Conservation (phyloP, 305 asterid genomes). For the Striga hermonthica region DNA sequence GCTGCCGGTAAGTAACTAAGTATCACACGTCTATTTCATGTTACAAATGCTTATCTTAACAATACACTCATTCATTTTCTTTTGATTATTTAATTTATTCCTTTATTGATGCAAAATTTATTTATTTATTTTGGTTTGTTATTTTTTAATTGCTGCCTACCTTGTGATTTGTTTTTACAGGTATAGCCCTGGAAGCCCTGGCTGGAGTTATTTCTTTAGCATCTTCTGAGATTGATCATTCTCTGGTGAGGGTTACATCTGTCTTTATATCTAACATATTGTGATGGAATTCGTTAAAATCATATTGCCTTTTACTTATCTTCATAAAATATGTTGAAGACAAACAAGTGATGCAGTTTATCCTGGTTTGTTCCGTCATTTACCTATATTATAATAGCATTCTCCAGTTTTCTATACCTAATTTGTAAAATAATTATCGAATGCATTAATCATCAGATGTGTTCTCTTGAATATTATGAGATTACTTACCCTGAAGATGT, state of each 20-base stretch:
- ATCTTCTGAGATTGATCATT: constrained; percentile 60
- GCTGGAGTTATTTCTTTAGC: constrained; percentile 83
- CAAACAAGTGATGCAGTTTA: background rate
- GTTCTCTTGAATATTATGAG: constrained; percentile 16
- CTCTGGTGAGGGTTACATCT: constrained; percentile 51
- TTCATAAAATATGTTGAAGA: constrained; percentile 7
- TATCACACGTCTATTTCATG: constrained; percentile 13
- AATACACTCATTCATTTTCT: constrained; percentile 1
- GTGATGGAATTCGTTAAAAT: constrained; percentile 1
- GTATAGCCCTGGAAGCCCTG: constrained; percentile 81
- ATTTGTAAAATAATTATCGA: background rate
- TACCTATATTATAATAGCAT: no score
- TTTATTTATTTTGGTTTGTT: constrained; percentile 17
- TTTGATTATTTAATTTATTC: background rate
- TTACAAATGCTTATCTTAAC: constrained; percentile 8
- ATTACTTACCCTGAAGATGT: background rate
- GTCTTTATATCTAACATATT: constrained; percentile 8
- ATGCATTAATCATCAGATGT: constrained; percentile 23
- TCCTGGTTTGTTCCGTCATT: no score
- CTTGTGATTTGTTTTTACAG: constrained; percentile 41
- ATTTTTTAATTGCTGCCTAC: constrained; percentile 16
- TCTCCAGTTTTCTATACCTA: no score
- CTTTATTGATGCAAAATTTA: constrained; percentile 12
- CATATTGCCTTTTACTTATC: constrained; percentile 7
- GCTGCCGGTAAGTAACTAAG: constrained; percentile 64